Conservation (phyloP, 345 rosid species). For the Populus nigra region DNA sequence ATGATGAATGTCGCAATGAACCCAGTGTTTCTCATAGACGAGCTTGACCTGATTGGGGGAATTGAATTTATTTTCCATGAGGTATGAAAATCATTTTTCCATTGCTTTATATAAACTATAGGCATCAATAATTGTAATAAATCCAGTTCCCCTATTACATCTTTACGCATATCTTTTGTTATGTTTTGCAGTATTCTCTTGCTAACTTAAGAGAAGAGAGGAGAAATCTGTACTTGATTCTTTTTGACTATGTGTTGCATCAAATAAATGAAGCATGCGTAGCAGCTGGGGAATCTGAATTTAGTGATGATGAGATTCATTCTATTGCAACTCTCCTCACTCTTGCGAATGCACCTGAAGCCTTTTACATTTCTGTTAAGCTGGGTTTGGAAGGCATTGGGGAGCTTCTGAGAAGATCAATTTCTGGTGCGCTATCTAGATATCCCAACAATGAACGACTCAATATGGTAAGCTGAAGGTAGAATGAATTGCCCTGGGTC, state of each 20-base stretch:
- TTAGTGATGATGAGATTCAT: conserved; percentile 77
- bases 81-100: conserved; percentile 43
- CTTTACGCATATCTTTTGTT: conserved; percentile 1
- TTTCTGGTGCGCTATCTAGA: conserved; percentile 72
- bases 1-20: conserved; percentile 35
- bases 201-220: conserved; percentile 83
- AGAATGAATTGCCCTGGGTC: neutral
- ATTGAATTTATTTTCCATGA: conserved; percentile 82
- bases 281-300: conserved; percentile 80
- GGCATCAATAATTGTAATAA: neutral
- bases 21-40: conserved; percentile 66
- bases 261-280: conserved; percentile 79
- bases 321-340: conserved; percentile 74
- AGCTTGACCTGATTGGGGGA: conserved; percentile 94
- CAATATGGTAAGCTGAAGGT: conserved; percentile 53
- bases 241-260: conserved; percentile 80
- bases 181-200: conserved; percentile 73
- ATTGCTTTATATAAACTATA: neutral
- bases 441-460: conserved; percentile 83
- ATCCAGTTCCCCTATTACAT: neutral
- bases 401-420: conserved; percentile 86
- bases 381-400: conserved; percentile 94
- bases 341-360: conserved; percentile 94
- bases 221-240: conserved; percentile 80
- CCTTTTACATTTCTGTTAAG: conserved; percentile 89